These are phyloP conservation scores for Hura crepitans DNA, from an alignment of 441 rosid genomes.

Conservation along the genomic window DNA sequence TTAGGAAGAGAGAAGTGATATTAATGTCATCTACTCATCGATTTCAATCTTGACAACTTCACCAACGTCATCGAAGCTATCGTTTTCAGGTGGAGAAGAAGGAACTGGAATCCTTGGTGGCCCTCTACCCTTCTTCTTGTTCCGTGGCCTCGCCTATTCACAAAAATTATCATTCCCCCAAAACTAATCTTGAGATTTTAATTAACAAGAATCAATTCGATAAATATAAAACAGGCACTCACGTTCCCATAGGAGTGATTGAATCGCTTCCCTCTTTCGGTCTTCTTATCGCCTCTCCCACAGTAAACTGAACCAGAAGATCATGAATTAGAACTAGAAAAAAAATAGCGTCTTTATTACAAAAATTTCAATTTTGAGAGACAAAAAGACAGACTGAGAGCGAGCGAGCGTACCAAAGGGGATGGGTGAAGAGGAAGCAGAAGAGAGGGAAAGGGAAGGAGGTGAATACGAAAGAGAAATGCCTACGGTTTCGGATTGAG, in stretches of 20 bases:
- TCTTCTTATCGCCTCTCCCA: slow-evolving; percentile 78
- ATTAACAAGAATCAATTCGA: not conserved
- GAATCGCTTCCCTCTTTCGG: slow-evolving; percentile 78
- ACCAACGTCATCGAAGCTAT: slow-evolving; percentile 45
- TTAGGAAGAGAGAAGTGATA: slow-evolving; percentile 22
- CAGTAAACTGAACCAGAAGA: slow-evolving; percentile 49
- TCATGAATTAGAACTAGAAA: not conserved
- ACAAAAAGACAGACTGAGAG: too few species aligned
- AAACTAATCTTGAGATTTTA: not conserved
- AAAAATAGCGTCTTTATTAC: not conserved
- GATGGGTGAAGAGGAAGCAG: slow-evolving; percentile 32
- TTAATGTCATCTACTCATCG: slow-evolving; percentile 56
- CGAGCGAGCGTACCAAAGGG: slow-evolving; percentile 37
- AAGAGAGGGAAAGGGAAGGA: slow-evolving; percentile 36
- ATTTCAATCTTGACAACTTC: slow-evolving; percentile 56
- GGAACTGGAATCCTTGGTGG: slow-evolving; percentile 72
- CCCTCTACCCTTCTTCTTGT: slow-evolving; percentile 85
- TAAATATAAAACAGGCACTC: slow-evolving; percentile 17
- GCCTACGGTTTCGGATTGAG: slow-evolving; percentile 48
- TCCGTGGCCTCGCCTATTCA: slow-evolving; percentile 66
- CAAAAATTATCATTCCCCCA: not conserved
- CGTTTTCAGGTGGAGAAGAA: slow-evolving; percentile 56
- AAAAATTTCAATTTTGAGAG: too few species aligned
- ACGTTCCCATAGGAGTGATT: slow-evolving; percentile 83
- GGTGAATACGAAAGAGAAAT: slow-evolving; percentile 34